Evolutionary conservation across 306 rosid species (phyloP).

Genomic region (Comarum palustre): DNA sequence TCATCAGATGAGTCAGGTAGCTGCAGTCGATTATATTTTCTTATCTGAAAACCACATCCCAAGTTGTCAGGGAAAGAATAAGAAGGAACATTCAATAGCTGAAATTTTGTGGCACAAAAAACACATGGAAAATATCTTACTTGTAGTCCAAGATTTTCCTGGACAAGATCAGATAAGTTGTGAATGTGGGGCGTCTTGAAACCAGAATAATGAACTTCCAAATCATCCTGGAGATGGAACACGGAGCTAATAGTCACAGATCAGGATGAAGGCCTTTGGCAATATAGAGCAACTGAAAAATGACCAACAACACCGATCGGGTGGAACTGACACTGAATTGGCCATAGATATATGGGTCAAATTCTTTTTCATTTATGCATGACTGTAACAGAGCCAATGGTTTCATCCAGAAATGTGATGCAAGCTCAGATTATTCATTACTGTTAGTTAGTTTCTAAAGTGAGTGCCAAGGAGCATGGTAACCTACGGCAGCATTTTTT

Average conservation of each 20-base stretch:
- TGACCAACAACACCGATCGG: neutral
- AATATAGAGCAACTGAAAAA: neutral
- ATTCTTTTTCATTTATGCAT: neutral
- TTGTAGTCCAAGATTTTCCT: conserved; percentile 64
- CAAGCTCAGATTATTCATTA: neutral
- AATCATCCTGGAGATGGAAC: conserved; percentile 59
- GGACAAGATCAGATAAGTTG: conserved; percentile 88
- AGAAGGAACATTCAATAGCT: neutral
- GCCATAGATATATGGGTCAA: neutral
- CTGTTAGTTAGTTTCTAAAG: neutral
- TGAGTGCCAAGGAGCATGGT: neutral
- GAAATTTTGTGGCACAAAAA: neutral
- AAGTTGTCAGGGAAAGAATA: conserved; percentile 4
- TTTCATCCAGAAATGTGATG: neutral
- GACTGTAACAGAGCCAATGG: neutral
- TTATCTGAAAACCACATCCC: conserved; percentile 42
- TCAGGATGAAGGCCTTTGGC: conserved; percentile 12
- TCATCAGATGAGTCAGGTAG: conserved; percentile 68
- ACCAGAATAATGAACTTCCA: conserved; percentile 80
- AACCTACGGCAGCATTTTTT: neutral
- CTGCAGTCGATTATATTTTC: conserved; percentile 57
- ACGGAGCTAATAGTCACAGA: conserved; percentile 11
- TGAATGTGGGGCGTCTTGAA: conserved; percentile 77
- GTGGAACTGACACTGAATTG: neutral
- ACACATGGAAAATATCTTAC: conserved; percentile 39